Evolutionary conservation across 1,284 basidiomycete genomes (phyloP).

Genomic region (Ustilago bromivora): DNA sequence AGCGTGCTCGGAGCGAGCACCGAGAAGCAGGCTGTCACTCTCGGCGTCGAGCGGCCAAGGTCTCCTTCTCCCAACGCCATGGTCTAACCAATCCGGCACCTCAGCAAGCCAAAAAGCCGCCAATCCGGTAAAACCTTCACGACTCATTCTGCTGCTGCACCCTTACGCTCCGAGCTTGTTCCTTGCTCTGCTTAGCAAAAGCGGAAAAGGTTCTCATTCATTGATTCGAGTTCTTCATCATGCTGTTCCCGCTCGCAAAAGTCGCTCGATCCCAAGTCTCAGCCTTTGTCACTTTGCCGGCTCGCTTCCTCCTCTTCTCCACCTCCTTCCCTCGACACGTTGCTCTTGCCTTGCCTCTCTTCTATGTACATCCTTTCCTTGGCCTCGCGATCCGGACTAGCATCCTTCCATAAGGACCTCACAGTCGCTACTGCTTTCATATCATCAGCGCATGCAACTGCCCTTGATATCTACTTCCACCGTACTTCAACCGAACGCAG

Average conservation of each 20-base stretch:
- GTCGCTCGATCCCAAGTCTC: not conserved
- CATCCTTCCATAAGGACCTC: not conserved
- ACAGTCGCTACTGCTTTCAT: not conserved
- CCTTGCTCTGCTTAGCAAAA: slow-evolving; percentile 22
- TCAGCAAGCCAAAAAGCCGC: slow-evolving; percentile 13
- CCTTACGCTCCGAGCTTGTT: not conserved
- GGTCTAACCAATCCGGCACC: slow-evolving; percentile 17
- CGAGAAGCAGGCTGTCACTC: too few relatives aligned
- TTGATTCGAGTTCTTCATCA: not conserved
- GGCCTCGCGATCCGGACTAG: not conserved
- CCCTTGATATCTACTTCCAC: slow-evolving; percentile 10
- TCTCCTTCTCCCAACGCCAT: not conserved
- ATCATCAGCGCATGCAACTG: not conserved
- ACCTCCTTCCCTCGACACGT: not conserved
- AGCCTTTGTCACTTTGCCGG: not conserved
- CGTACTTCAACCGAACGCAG: not conserved
- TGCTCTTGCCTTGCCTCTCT: not conserved
- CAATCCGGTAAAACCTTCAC: slow-evolving; percentile 24
- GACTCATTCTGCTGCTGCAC: not conserved
- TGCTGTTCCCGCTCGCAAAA: not conserved
- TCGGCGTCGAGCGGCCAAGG: not conserved
- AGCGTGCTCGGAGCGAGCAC: not conserved
- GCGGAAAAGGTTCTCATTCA: not conserved
- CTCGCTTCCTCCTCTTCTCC: not conserved
- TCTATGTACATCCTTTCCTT: not conserved